Evolutionary conservation across 768 basidiomycete species (phyloP).

Genomic region (Mycena kentingensis): DNA sequence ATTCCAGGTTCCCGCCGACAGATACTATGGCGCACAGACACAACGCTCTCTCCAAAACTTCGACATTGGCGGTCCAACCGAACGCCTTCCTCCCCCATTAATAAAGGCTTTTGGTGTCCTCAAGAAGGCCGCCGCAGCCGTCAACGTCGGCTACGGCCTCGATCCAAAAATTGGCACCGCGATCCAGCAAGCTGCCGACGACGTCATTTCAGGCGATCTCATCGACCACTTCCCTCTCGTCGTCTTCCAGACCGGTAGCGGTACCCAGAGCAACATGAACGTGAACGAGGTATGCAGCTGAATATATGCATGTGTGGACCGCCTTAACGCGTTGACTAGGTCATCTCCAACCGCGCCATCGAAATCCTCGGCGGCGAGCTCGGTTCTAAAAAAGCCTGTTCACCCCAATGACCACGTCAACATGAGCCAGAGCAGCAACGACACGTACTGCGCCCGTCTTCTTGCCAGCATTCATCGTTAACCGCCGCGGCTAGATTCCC

Average conservation of each 20-base stretch:
- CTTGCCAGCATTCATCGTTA: not conserved
- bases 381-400: slow-evolving; percentile 94
- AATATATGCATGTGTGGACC: too few species aligned
- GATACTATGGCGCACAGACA: slow-evolving; percentile 2
- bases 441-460: slow-evolving; percentile 60
- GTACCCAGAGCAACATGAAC: slow-evolving; percentile 99
- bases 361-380: slow-evolving; percentile 94
- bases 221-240: slow-evolving; percentile 96
- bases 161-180: slow-evolving; percentile 85
- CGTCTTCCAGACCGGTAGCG: slow-evolving; percentile 98
- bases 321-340: slow-evolving; percentile 44
- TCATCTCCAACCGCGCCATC: slow-evolving; percentile 98
- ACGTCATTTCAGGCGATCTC: slow-evolving; percentile 93
- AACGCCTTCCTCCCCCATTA: slow-evolving; percentile 91
- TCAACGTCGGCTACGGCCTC: slow-evolving; percentile 89
- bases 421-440: slow-evolving; percentile 98
- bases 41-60: slow-evolving; percentile 92
- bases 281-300: slow-evolving; percentile 75
- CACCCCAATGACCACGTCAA: slow-evolving; percentile 99
- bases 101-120: slow-evolving; percentile 98
- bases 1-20: too few species aligned
- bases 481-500: slow-evolving; percentile 69
- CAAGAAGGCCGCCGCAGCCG: slow-evolving; percentile 93
- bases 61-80: slow-evolving; percentile 94
- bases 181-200: slow-evolving; percentile 92